Evolutionary conservation across 495 filamentous ascomycete genomes (phyloP).

Genomic region (Annulohypoxylon bovei): DNA sequence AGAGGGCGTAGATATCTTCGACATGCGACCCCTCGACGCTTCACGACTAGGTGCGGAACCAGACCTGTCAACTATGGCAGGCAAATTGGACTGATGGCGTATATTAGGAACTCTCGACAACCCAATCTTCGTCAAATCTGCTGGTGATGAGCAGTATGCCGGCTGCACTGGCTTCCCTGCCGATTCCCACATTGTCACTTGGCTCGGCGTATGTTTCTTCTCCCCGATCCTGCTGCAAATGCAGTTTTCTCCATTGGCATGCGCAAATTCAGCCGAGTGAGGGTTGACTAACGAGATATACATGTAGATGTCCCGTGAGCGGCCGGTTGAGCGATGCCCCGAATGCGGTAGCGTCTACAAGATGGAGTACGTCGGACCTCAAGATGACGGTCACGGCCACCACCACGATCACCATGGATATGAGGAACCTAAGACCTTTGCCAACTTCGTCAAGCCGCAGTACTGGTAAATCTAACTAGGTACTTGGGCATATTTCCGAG

Average conservation of each 20-base stretch:
- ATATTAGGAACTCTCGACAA: constrained; percentile 82
- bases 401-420: constrained; percentile 63
- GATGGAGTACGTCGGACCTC: constrained; percentile 93
- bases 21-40: constrained; percentile 95
- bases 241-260: background rate
- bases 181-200: constrained; percentile 89
- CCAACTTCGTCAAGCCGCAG: constrained; percentile 89
- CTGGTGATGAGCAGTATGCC: constrained; percentile 94
- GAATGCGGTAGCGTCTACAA: constrained; percentile 97
- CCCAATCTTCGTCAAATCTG: constrained; percentile 88
- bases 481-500: background rate
- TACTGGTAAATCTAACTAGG: constrained; percentile 71
- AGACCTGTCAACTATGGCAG: background rate
- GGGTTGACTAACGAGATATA: constrained; percentile 22
- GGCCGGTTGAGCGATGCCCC: constrained; percentile 89
- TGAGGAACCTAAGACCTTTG: constrained; percentile 90
- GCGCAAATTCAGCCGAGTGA: background rate
- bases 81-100: constrained; percentile 20
- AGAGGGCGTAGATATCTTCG: constrained; percentile 97
- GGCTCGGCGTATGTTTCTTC: constrained; percentile 77
- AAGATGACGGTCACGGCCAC: constrained; percentile 70
- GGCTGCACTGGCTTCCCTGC: constrained; percentile 95
- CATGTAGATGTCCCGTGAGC: constrained; percentile 80
- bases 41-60: constrained; percentile 77
- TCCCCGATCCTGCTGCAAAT: background rate